Evolutionary conservation across 1,139 yeast species (phyloP).

Genomic region (Groenewaldozyma sp.): DNA sequence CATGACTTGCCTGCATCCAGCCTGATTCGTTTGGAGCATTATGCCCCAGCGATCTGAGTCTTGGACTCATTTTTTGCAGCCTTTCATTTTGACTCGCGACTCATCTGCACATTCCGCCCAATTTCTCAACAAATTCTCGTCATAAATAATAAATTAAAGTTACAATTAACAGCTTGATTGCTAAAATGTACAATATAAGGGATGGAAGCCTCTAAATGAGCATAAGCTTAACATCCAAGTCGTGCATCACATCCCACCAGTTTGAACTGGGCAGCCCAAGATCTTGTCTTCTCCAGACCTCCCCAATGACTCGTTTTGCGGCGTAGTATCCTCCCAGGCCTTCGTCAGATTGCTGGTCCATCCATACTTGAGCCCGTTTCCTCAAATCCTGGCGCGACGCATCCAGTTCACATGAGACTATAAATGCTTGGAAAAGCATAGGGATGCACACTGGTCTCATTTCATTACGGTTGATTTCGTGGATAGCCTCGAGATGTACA

Average conservation of each 20-base stretch:
- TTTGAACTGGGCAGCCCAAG: constrained; percentile 49
- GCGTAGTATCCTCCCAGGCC: constrained; percentile 83
- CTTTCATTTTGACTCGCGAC: too few species aligned
- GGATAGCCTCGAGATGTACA: constrained; percentile 56
- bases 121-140: too few species aligned
- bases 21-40: too few species aligned
- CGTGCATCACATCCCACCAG: constrained; percentile 73
- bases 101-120: too few species aligned
- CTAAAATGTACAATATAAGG: too few species aligned
- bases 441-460: constrained; percentile 59
- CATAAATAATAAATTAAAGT: too few species aligned
- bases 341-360: constrained; percentile 64
- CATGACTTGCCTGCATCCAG: too few species aligned
- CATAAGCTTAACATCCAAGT: constrained; percentile 84
- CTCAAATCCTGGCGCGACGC: constrained; percentile 33
- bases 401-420: constrained; percentile 78
- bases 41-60: too few species aligned
- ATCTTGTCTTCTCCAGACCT: constrained; percentile 73
- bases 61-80: too few species aligned
- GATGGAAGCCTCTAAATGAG: constrained; percentile 40
- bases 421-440: constrained; percentile 80
- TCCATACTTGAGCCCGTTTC: constrained; percentile 66
- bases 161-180: too few species aligned
- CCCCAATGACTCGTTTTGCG: constrained; percentile 74
- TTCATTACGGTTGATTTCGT: constrained; percentile 39